Base-by-base conservation (phyloP, 169 alveolate species). In the Toxoplasma gondii region DNA sequence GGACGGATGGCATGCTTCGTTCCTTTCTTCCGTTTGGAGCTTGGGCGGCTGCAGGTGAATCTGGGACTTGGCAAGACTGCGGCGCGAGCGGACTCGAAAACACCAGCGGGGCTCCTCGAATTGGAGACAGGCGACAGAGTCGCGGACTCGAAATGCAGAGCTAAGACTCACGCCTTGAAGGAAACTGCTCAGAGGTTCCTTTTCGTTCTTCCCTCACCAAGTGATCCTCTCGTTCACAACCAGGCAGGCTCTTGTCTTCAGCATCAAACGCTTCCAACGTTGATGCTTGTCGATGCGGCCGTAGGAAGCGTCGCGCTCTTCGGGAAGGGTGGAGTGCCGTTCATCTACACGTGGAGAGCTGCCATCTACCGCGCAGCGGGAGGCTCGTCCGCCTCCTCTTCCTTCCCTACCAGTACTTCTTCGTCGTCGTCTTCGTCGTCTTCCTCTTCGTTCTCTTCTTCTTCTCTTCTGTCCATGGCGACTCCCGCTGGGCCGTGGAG, bases 301-400 rank as follows among this genome's bases (percentile, higher is more conserved):
- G 67, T 82, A 0, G 90, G 90, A 36, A 82, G 90, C 38, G 67
- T 82, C 38, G 53, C 69, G n/a, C 41, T 82, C 39, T 82, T 82
- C 41, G 67, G 67, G 4, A 17, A n/a, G 22, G 36, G 39, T 4
- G 67, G 41, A 5, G 24, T 41, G 53, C 90, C 90, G 1, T 22
- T 82, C 41, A 1, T 82, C 41, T 82, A 82, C 90, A 82, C 90
- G 67, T 82, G 90, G 90, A 5, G 90, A 36, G 90, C 90, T 38
- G 90, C 90, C 7, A 64, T 82, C 34, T 82, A 82, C 36, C 88
- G 36, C 53, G 49, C 41, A 4, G 88, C 88, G 12, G 81, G 36
- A 17, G 19, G 81, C 81, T 69, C 81, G 5, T 4, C 81, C 38
- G 81, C 81, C 81, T 24, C 70, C 70, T 16, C 70, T 58, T 16